These are phyloP conservation scores for Cerioporus squamosus DNA, from an alignment of 1,284 basidiomycete genomes.

Conservation along the genomic window DNA sequence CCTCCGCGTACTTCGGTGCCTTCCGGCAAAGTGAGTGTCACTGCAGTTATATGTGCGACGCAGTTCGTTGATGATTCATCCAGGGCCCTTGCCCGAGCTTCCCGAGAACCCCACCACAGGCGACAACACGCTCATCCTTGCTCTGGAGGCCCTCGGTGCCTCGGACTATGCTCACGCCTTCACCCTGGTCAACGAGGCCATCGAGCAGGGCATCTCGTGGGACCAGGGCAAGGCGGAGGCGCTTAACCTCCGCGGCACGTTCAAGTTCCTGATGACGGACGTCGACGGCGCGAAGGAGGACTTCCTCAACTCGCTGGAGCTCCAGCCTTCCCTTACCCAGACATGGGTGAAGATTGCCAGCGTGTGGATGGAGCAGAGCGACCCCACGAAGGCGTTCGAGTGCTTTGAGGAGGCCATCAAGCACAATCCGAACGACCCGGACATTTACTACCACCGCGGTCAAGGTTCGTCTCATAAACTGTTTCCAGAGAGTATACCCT, in stretches of 20 bases:
- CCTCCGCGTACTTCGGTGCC: conserved; percentile 95
- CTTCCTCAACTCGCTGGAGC: conserved; percentile 77
- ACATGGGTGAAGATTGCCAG: conserved; percentile 97
- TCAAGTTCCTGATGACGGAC: conserved; percentile 95
- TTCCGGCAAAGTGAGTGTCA: conserved; percentile 81
- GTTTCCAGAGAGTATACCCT: too few relatives aligned
- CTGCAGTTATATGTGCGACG: background rate
- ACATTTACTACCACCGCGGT: conserved; percentile 99
- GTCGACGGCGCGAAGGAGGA: conserved; percentile 87
- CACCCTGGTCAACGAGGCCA: conserved; percentile 82
- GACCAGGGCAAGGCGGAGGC: conserved; percentile 84
- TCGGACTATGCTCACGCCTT: conserved; percentile 89
- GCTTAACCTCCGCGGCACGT: conserved; percentile 93
- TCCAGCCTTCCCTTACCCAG: conserved; percentile 84
- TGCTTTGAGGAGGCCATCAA: conserved; percentile 92
- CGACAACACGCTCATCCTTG: conserved; percentile 84
- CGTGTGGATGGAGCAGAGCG: conserved; percentile 95
- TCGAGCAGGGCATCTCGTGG: conserved; percentile 88
- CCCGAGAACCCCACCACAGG: conserved; percentile 82
- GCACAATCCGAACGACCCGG: conserved; percentile 86
- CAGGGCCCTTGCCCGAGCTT: conserved; percentile 73
- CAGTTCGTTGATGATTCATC: background rate
- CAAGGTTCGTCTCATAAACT: conserved; percentile 60
- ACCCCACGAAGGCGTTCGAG: conserved; percentile 81
- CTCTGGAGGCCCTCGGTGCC: conserved; percentile 84